Percentiles rank a stretch among this genome's conserved stretches.
Evolutionary conservation across 2,329 filamentous ascomycete species (phyloP).

Genomic region (Penicillium sp.): DNA sequence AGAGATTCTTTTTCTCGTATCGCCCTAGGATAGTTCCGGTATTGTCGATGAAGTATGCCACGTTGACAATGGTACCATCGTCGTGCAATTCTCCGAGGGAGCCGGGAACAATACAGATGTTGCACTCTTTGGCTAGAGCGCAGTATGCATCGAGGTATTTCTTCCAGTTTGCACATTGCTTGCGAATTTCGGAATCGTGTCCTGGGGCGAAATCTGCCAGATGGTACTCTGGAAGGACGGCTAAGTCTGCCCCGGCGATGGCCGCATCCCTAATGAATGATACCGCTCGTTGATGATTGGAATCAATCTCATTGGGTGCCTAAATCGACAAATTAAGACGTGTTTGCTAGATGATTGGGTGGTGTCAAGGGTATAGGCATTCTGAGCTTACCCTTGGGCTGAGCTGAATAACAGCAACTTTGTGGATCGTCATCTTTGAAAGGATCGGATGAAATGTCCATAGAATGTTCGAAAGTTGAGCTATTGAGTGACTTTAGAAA

Average conservation of each 20-base stretch:
- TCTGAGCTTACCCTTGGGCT: background rate
- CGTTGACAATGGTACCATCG: constrained; percentile 51
- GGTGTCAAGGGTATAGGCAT: background rate
- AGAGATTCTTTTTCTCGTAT: constrained; percentile 18
- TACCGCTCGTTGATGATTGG: constrained; percentile 35
- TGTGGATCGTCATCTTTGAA: background rate
- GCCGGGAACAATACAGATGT: constrained; percentile 45
- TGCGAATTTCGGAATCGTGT: constrained; percentile 50
- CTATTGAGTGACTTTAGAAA: background rate
- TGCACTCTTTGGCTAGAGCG: constrained; percentile 55
- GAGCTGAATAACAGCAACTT: constrained; percentile 1
- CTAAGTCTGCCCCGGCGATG: constrained; percentile 53
- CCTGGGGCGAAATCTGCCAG: constrained; percentile 56
- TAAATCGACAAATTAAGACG: background rate
- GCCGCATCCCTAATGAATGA: constrained; percentile 52
- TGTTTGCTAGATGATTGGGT: background rate
- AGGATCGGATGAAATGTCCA: too few relatives aligned
- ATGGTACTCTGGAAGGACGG: constrained; percentile 62
- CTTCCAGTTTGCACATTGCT: constrained; percentile 53
- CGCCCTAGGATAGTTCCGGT: constrained; percentile 42
- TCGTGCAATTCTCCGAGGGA: constrained; percentile 55
- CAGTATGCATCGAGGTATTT: constrained; percentile 57
- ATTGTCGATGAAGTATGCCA: constrained; percentile 58
- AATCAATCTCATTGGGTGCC: background rate
- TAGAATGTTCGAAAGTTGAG: background rate